Base-by-base conservation (phyloP, 192 early-diverging fungal genomes). In the Obelidium mucronatum region DNA sequence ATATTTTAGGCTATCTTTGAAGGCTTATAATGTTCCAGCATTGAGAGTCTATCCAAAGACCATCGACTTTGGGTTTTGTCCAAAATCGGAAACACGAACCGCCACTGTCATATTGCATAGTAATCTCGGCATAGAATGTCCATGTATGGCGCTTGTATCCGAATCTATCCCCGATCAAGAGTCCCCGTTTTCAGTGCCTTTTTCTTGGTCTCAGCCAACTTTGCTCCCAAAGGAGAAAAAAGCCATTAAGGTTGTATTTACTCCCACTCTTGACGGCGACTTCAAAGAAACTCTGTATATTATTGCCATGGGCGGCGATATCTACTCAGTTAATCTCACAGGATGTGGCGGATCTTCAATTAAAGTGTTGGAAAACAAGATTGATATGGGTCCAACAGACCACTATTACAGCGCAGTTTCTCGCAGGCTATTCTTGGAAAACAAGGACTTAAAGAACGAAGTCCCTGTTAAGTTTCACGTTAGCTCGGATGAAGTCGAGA, bases 11-110 rank as follows among this genome's bases (percentile, higher is more conserved):
- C 59, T 86, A 40, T 34, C 74, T 5, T 44, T 88, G 40, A 83
- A 79, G 44, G 87, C 69, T 30, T 82, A 78, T 73, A 87, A 87
- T 62, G 59, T 75, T 62, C 87, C 87, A 39, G 79, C 83, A 1
- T 34, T 87, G 35, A 81, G 81, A 77, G 63, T 76, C 4, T 74
- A 52, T n/a, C 82, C 84, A 19, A 30, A 40, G 33, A 34, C 17
- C n/a, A 68, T 88, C 8, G 62, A 85, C 52, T 88, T 88, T 74
- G 83, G 83, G 3, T 53, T 78, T 42, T 88, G 85, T 61, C 84
- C 82, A 30, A 67, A 54, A 26, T 55, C 60, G 33, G 87, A 88
- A 63, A 74, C 71, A 22, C 68, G 82, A 4, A 81, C 62, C 15
- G 72, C 77, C 40, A 35, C 73, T 3, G 77, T 83, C 33, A 70